Evolutionary conservation across 2,329 filamentous ascomycete species (phyloP).

Genomic region (Tolypocladium endophyticum): DNA sequence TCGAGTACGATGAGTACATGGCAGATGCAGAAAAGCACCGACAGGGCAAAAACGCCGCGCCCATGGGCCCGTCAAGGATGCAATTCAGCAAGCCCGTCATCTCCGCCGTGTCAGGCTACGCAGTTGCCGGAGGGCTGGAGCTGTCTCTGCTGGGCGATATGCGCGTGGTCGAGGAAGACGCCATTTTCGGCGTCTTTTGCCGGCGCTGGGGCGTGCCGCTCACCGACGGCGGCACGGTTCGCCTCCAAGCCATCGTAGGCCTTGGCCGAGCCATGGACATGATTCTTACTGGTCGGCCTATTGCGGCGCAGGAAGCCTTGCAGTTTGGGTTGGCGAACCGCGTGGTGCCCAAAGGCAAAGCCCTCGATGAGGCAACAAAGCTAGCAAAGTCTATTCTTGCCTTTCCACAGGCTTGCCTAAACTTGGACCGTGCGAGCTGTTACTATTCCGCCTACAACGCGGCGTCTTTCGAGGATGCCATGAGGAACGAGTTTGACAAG

Average conservation of each 20-base stretch:
- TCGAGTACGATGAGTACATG: neutral
- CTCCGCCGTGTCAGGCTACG: conserved; percentile 37
- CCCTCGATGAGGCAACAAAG: conserved; percentile 34
- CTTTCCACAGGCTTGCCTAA: conserved; percentile 44
- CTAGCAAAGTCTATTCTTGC: conserved; percentile 34
- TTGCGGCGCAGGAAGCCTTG: conserved; percentile 37
- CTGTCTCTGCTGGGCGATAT: conserved; percentile 41
- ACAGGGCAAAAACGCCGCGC: conserved; percentile 21
- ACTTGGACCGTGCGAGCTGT: conserved; percentile 32
- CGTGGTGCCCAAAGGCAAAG: conserved; percentile 38
- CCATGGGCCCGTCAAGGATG: conserved; percentile 42
- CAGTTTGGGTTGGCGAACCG: conserved; percentile 41
- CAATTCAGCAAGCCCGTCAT: conserved; percentile 40
- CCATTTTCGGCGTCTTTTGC: conserved; percentile 45
- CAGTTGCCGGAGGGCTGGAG: conserved; percentile 43
- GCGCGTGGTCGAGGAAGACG: conserved; percentile 40
- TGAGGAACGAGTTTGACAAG: conserved; percentile 34
- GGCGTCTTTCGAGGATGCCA: conserved; percentile 35
- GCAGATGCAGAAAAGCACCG: neutral
- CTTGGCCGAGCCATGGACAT: conserved; percentile 44
- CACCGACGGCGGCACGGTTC: conserved; percentile 34
- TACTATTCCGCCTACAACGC: conserved; percentile 41
- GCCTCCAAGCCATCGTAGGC: conserved; percentile 38
- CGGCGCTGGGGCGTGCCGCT: conserved; percentile 22
- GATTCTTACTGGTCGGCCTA: conserved; percentile 41